Evolutionary conservation across 2,329 filamentous ascomycete species (phyloP).

Genomic region (Trichoderma simmonsii): DNA sequence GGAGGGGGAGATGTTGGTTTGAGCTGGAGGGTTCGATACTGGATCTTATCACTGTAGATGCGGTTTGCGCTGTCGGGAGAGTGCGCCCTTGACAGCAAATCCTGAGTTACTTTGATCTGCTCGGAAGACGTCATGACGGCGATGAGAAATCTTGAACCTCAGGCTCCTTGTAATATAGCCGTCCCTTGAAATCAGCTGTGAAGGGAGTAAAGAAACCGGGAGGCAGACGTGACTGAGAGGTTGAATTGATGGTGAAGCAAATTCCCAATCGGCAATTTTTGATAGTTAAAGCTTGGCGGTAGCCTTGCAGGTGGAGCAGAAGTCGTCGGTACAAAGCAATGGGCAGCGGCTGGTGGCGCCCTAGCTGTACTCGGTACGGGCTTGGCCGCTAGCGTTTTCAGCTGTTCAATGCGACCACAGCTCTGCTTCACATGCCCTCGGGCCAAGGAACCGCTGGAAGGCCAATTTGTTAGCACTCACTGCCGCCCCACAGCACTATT

Average conservation of each 20-base stretch:
- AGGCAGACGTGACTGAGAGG: not conserved
- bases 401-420: not conserved
- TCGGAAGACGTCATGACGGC: slow-evolving; percentile 33
- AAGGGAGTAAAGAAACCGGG: not conserved
- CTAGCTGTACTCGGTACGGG: not conserved
- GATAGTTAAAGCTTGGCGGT: not conserved
- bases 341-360: not conserved
- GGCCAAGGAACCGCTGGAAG: not conserved
- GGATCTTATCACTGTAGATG: slow-evolving; percentile 79
- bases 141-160: not conserved
- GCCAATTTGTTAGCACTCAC: not conserved
- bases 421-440: slow-evolving; percentile 15
- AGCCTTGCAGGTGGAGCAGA: slow-evolving; percentile 20
- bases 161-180: not conserved
- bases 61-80: slow-evolving; percentile 66
- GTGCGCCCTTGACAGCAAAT: slow-evolving; percentile 74
- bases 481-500: slow-evolving; percentile 15
- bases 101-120: slow-evolving; percentile 48
- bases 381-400: not conserved
- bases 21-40: slow-evolving; percentile 76
- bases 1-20: slow-evolving; percentile 68
- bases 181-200: not conserved
- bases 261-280: not conserved
- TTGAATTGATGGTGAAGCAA: too few relatives aligned
- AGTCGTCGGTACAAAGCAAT: not conserved